These are phyloP conservation scores for Nicotiana otophora DNA, from an alignment of 257 asterid genomes.

Conservation along the genomic window DNA sequence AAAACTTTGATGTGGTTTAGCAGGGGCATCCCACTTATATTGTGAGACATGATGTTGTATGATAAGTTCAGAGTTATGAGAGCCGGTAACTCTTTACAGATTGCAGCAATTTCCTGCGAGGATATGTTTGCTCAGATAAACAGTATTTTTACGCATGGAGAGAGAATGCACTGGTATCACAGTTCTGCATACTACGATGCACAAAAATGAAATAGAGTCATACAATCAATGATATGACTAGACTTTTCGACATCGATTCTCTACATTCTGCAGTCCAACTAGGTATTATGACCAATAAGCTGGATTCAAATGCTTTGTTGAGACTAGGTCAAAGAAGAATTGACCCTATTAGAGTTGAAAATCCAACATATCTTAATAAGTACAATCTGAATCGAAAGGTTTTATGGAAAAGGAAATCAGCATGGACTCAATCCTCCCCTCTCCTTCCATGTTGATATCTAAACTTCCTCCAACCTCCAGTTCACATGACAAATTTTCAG, in stretches of 20 bases:
- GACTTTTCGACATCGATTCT: background rate
- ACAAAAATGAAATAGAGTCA: background rate
- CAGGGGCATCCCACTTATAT: constrained; percentile 38
- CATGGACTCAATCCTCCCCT: background rate
- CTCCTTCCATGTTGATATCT: background rate
- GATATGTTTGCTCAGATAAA: background rate
- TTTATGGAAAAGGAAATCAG: constrained; percentile 1
- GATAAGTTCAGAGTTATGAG: constrained; percentile 74
- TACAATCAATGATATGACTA: background rate
- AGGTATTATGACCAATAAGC: background rate
- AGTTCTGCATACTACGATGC: background rate
- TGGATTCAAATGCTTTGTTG: constrained; percentile 1
- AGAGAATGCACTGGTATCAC: background rate
- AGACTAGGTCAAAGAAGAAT: background rate
- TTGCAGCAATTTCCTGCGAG: constrained; percentile 66
- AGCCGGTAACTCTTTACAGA: constrained; percentile 62
- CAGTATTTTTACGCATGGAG: background rate
- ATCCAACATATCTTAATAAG: background rate
- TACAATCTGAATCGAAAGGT: background rate
- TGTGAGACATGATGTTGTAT: constrained; percentile 51
- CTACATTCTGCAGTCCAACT: background rate
- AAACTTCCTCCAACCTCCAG: background rate
- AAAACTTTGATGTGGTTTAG: constrained; percentile 53
- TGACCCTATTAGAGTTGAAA: background rate
- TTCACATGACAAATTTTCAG: constrained; percentile 2